Evolutionary conservation across 768 basidiomycete genomes (phyloP).

Genomic region (Panaeolus cyanescens): DNA sequence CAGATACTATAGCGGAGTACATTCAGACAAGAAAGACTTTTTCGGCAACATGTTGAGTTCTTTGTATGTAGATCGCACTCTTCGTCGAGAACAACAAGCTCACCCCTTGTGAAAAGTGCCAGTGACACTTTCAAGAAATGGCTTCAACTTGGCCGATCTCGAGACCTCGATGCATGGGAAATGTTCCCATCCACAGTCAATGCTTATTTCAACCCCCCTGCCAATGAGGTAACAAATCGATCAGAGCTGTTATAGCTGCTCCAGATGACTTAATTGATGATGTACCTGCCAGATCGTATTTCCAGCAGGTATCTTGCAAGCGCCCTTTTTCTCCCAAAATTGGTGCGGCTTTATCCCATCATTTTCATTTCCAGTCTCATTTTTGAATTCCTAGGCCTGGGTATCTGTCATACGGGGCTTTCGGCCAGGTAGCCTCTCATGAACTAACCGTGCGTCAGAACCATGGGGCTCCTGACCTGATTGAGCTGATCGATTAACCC

Average conservation of each 20-base stretch:
- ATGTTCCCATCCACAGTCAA: conserved; percentile 89
- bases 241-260: background rate
- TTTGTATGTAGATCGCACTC: conserved; percentile 31
- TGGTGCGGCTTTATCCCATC: conserved; percentile 49
- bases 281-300: conserved; percentile 78
- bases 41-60: conserved; percentile 83
- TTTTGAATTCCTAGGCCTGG: conserved; percentile 59
- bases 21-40: conserved; percentile 68
- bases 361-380: conserved; percentile 6
- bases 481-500: conserved; percentile 3
- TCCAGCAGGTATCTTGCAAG: conserved; percentile 92
- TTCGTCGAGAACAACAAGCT: background rate
- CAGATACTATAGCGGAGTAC: conserved; percentile 72
- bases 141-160: conserved; percentile 66
- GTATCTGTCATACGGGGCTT: conserved; percentile 89
- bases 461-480: background rate
- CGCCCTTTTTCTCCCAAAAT: conserved; percentile 84
- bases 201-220: conserved; percentile 86
- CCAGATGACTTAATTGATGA: background rate
- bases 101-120: conserved; percentile 34
- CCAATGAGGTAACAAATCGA: conserved; percentile 67
- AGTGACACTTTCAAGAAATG: conserved; percentile 70
- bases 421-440: conserved; percentile 91
- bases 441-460: conserved; percentile 72
- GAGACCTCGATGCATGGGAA: conserved; percentile 80